These are phyloP conservation scores for Penicillium sp. DNA, from an alignment of 2,329 filamentous ascomycete genomes.

Conservation along the genomic window DNA sequence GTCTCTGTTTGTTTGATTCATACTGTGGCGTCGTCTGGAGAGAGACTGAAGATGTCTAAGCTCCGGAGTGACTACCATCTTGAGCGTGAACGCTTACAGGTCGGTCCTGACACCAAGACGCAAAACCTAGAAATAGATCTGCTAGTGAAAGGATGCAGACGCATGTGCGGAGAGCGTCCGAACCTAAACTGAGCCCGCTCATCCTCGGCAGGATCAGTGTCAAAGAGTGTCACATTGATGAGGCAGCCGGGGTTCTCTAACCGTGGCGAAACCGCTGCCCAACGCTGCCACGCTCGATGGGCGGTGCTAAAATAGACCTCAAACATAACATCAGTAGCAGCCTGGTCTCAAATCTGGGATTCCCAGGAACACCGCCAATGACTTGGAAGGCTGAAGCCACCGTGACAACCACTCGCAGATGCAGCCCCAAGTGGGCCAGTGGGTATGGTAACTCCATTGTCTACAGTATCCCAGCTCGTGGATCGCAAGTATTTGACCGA, in stretches of 20 bases:
- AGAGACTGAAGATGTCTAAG: slow-evolving; percentile 6
- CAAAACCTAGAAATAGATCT: slow-evolving; percentile 6
- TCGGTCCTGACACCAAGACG: background rate
- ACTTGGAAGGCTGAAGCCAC: no score
- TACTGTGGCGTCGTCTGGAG: slow-evolving; percentile 11
- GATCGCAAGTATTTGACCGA: background rate
- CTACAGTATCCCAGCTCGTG: background rate
- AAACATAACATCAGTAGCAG: background rate
- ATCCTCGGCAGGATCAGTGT: slow-evolving; percentile 2
- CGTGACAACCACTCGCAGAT: background rate
- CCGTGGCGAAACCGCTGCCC: slow-evolving; percentile 8
- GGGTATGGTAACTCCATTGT: background rate
- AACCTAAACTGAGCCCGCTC: background rate
- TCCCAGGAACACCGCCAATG: background rate
- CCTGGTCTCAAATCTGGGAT: background rate
- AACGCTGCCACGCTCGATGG: background rate
- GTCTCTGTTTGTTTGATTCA: slow-evolving; percentile 8
- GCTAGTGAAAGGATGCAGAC: slow-evolving; percentile 2
- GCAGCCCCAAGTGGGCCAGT: background rate
- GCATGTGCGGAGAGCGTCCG: slow-evolving; percentile 9
- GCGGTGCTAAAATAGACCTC: background rate
- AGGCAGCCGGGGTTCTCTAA: slow-evolving; percentile 8
- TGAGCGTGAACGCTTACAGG: slow-evolving; percentile 2
- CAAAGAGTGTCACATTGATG: slow-evolving; percentile 17
- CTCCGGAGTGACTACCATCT: slow-evolving; percentile 13